These are phyloP conservation scores for Trichoderma asperellum DNA, from an alignment of 2,329 filamentous ascomycete species.

Conservation along the genomic window DNA sequence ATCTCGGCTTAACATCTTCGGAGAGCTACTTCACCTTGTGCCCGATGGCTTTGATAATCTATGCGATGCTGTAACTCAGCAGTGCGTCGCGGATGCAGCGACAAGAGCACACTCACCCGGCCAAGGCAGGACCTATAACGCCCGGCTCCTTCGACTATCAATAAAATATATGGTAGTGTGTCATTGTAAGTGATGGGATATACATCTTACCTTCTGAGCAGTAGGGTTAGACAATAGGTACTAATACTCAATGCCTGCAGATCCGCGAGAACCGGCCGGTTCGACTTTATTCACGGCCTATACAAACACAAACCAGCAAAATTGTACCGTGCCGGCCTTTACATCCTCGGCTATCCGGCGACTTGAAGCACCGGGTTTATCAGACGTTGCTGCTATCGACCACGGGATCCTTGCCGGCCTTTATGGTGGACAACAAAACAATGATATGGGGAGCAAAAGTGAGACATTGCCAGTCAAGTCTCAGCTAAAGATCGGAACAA, in stretches of 20 bases:
- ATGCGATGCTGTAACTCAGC: not conserved
- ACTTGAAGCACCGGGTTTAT: not conserved
- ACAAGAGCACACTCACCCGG: not conserved
- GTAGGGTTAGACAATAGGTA: not conserved
- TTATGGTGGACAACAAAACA: not conserved
- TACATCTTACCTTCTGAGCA: not conserved
- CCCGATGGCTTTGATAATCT: not conserved
- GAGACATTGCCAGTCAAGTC: conserved; percentile 3
- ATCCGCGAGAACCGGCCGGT: not conserved
- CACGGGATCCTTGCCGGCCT: not conserved
- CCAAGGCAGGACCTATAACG: not conserved
- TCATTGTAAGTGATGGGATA: not conserved
- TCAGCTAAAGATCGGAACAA: conserved; percentile 15
- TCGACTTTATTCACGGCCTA: not conserved
- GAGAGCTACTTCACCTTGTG: not conserved
- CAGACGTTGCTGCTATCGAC: not conserved
- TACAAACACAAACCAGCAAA: not conserved
- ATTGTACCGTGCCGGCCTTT: not conserved
- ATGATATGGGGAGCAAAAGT: conserved; percentile 1
- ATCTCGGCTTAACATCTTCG: not conserved
- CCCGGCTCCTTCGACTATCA: not conserved
- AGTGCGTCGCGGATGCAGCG: not conserved
- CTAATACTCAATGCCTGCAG: not conserved
- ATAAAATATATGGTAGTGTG: not conserved
- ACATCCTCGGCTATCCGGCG: not conserved